Base-by-base conservation (phyloP, 345 rosid genomes). In the Acer negundo region DNA sequence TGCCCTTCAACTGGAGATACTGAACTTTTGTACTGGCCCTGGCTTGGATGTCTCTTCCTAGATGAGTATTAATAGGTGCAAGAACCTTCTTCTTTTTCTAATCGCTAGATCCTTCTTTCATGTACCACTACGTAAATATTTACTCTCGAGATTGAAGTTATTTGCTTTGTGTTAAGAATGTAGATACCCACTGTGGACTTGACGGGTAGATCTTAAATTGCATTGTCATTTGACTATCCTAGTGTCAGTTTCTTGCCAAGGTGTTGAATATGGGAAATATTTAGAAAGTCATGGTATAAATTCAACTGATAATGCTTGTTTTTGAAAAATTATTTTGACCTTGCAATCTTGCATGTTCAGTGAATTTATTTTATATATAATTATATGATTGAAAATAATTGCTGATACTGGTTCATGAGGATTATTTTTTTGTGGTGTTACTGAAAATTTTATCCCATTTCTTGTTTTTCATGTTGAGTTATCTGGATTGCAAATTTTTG, bases 401-500 rank as follows among this genome's bases (percentile, higher is more conserved):
- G 35, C 35, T 10, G 22, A 40, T 62, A 46, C 53, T 51, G 58
- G 22, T 51, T 38, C 53, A 53, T 20, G 46, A 63, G 42, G 20
- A 4, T 67, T 13, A 10, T 10, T n/a, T 17, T 55, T 23, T 9
- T 23, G 47, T 6, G 38, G 42, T 12, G 17, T 76, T 20, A 40
- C 15, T 26, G 0, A 15, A n/a, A 20, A 19, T 40, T 66, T 38
- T 64, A 16, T 59, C 64, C 53, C 47, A 26, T 69, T 10, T 69
- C 17, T 35, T 56, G 67, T 38, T 66, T 44, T 66, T 76, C 40
- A 44, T 62, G 44, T 23, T 10, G 13, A 1, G 51, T 59, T 61
- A 47, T 28, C 61, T 68, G 35, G 74, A 56, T 31, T 90, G 77
- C 86, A 96, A 98, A 86, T 96, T 71, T 96, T 96, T 68, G 86